Conservation (phyloP, 176 grass and related monocot genomes). For the Triticum urartu region DNA sequence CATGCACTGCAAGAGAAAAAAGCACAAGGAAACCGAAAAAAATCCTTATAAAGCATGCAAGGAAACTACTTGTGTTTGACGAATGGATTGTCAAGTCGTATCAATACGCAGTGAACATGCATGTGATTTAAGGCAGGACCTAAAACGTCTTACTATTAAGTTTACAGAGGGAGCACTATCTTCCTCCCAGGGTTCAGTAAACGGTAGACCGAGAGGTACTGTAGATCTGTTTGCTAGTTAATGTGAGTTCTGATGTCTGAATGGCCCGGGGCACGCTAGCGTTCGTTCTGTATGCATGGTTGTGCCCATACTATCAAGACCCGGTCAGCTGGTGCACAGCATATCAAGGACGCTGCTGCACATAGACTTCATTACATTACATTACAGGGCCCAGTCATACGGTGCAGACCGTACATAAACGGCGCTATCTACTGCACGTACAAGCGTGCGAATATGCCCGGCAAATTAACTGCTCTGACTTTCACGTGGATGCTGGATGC, state of each 20-base stretch:
- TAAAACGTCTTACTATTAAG: too few relatives aligned
- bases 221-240: background rate
- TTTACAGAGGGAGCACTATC: too few relatives aligned
- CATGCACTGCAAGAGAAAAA: background rate
- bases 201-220: too few relatives aligned
- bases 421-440: background rate
- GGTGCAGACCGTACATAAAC: background rate
- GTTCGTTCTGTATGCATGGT: background rate
- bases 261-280: background rate
- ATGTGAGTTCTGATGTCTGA: slow-evolving; percentile 13
- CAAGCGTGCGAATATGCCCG: background rate
- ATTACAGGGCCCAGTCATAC: background rate
- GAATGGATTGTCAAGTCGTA: too few relatives aligned
- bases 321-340: background rate
- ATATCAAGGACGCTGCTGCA: background rate
- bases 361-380: background rate
- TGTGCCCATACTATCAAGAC: background rate
- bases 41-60: too few relatives aligned
- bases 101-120: too few relatives aligned
- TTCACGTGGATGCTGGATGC: background rate
- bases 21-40: too few relatives aligned
- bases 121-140: background rate
- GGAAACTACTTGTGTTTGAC: too few relatives aligned
- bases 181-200: too few relatives aligned
- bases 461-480: background rate